phyloP scores from a whole-genome alignment of 2,329 filamentous ascomycete genomes.

The Clarireedia homoeocarpa region DNA sequence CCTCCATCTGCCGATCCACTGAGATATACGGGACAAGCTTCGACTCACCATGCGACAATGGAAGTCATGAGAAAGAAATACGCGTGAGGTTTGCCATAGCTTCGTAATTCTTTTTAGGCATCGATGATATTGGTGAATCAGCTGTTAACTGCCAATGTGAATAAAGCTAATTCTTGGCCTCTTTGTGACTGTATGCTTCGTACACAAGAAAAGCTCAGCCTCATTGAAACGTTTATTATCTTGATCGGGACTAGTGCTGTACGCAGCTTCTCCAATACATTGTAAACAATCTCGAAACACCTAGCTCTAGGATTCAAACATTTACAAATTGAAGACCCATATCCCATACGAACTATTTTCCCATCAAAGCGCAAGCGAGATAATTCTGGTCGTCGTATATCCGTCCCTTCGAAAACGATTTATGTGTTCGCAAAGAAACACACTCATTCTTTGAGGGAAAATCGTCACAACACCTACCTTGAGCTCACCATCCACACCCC shows the following conservation, averaged over 20 bases:
- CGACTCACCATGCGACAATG: not conserved
- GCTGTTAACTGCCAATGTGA: not conserved
- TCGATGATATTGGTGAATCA: not conserved
- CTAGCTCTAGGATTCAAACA: not conserved
- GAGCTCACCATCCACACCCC: not conserved
- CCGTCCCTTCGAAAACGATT: conserved; percentile 3
- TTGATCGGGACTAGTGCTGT: conserved; percentile 3
- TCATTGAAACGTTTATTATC: conserved; percentile 5
- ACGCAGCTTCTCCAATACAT: conserved; percentile 5
- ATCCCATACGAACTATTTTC: not conserved
- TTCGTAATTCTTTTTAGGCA: not conserved
- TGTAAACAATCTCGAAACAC: not conserved
- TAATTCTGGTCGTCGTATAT: not conserved
- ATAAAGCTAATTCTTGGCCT: not conserved
- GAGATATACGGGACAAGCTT: not conserved
- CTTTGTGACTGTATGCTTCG: not conserved
- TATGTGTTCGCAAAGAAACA: conserved; percentile 8
- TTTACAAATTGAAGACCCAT: conserved; percentile 1
- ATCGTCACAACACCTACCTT: too few relatives aligned
- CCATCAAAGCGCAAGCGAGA: conserved; percentile 3
- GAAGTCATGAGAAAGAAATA: not conserved
- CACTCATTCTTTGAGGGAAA: not conserved
- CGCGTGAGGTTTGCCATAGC: not conserved
- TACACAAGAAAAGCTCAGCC: not conserved
- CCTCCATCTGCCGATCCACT: conserved; percentile 1